These are phyloP conservation scores for Epichloe elymi DNA, from an alignment of 2,329 filamentous ascomycete genomes.

Conservation along the genomic window DNA sequence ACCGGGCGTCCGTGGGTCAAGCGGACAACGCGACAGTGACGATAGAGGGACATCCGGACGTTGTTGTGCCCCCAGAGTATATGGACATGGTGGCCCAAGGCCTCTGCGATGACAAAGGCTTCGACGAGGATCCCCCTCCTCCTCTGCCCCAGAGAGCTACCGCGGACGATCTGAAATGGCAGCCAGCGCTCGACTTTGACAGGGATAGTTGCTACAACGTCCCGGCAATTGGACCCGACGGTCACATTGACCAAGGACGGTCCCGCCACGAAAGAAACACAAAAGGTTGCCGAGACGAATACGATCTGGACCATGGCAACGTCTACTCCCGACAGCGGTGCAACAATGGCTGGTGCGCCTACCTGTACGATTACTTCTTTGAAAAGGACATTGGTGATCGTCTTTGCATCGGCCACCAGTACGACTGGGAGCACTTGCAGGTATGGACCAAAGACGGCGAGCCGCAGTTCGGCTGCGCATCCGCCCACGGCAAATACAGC, in stretches of 20 bases:
- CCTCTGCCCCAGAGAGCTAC: conserved; percentile 11
- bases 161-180: conserved; percentile 11
- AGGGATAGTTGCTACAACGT: conserved; percentile 26
- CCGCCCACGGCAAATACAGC: conserved; percentile 21
- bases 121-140: conserved; percentile 9
- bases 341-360: conserved; percentile 31
- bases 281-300: conserved; percentile 19
- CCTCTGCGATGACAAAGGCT: conserved; percentile 4
- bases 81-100: background rate
- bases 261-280: conserved; percentile 16
- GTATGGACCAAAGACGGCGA: conserved; percentile 17
- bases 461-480: conserved; percentile 17
- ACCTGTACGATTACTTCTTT: conserved; percentile 33
- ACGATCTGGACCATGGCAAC: conserved; percentile 25
- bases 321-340: conserved; percentile 29
- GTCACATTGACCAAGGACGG: conserved; percentile 20
- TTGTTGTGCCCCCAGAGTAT: background rate
- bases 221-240: conserved; percentile 22
- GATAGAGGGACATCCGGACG: background rate
- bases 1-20: background rate
- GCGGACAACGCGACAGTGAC: background rate
- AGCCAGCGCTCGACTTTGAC: conserved; percentile 20
- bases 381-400: conserved; percentile 26
- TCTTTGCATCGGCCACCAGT: conserved; percentile 20
- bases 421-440: conserved; percentile 26